Conservation (phyloP, 306 rosid genomes). For the Prunus campanulata region DNA sequence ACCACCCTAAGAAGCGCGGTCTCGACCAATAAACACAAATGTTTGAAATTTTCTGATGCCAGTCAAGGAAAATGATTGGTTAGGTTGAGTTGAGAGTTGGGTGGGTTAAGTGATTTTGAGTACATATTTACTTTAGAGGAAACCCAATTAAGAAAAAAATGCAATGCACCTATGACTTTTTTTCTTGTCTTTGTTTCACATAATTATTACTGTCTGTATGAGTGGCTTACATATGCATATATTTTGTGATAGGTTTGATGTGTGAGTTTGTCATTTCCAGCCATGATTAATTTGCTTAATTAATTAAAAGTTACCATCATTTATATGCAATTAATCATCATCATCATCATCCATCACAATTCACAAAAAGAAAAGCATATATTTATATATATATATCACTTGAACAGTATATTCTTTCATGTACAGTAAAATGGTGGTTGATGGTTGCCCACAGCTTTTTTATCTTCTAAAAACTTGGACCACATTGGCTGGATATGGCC, state of each 20-base stretch:
- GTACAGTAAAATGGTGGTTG: conserved; percentile 32
- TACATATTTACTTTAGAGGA: background rate
- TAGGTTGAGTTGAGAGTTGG: background rate
- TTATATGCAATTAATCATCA: conserved; percentile 34
- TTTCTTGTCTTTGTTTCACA: conserved; percentile 34
- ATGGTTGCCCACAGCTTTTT: conserved; percentile 10
- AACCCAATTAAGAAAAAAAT: background rate
- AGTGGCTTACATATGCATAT: conserved; percentile 31
- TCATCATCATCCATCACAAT: conserved; percentile 36
- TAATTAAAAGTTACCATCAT: conserved; percentile 18
- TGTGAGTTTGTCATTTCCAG: conserved; percentile 33
- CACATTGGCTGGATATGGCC: background rate
- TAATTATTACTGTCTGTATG: conserved; percentile 50
- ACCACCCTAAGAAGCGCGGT: conserved; percentile 23
- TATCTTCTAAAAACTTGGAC: conserved; percentile 9
- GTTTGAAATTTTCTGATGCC: conserved; percentile 10
- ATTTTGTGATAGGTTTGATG: conserved; percentile 23
- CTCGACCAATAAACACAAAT: conserved; percentile 16
- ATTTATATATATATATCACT: background rate
- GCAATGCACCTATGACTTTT: background rate
- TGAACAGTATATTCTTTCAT: conserved; percentile 26
- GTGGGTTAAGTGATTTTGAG: conserved; percentile 22
- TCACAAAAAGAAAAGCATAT: conserved; percentile 14
- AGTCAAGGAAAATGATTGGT: conserved; percentile 37
- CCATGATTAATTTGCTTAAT: conserved; percentile 16